Evolutionary conservation across 1,284 basidiomycete genomes (phyloP).

Genomic region (Tranzscheliella williamsii): DNA sequence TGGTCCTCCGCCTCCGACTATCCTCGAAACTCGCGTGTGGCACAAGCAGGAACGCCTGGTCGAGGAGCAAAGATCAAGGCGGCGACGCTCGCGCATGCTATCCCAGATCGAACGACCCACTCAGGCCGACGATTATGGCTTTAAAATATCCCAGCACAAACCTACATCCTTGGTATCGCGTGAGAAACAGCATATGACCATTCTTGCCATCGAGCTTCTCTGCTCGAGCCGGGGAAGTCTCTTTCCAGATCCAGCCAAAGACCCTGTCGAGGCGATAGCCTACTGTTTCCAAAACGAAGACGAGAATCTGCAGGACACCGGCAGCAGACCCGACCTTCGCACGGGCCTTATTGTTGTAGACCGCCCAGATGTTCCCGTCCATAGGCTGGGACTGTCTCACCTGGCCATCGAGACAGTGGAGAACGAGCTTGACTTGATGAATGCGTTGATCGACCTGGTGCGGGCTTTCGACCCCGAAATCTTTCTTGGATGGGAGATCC

Average conservation of each 20-base stretch:
- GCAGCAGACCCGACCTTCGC: slow-evolving; percentile 38
- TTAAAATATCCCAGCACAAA: slow-evolving; percentile 51
- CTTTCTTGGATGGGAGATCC: slow-evolving; percentile 87
- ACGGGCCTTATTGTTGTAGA: slow-evolving; percentile 44
- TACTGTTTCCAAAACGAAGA: slow-evolving; percentile 71
- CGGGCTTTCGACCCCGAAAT: slow-evolving; percentile 85
- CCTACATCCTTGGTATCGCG: slow-evolving; percentile 60
- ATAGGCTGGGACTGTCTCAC: slow-evolving; percentile 42
- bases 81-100: slow-evolving; percentile 20
- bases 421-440: slow-evolving; percentile 80
- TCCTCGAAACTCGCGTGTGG: slow-evolving; percentile 35
- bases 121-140: slow-evolving; percentile 69
- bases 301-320: slow-evolving; percentile 52
- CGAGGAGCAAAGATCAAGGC: slow-evolving; percentile 19
- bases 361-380: slow-evolving; percentile 1
- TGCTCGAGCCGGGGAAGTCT: slow-evolving; percentile 73
- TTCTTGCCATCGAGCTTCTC: slow-evolving; percentile 81
- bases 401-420: slow-evolving; percentile 67
- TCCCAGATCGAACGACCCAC: slow-evolving; percentile 76
- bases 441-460: slow-evolving; percentile 76
- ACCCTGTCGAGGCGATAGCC: slow-evolving; percentile 74
- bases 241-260: slow-evolving; percentile 73
- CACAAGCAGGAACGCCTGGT: slow-evolving; percentile 18
- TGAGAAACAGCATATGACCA: slow-evolving; percentile 76
- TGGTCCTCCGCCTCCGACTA: slow-evolving; percentile 41